Percentiles rank a stretch among this genome's conserved stretches.
These are phyloP conservation scores for Aspergillus novofumigatus DNA, from an alignment of 2,329 filamentous ascomycete species.

Conservation along the genomic window DNA sequence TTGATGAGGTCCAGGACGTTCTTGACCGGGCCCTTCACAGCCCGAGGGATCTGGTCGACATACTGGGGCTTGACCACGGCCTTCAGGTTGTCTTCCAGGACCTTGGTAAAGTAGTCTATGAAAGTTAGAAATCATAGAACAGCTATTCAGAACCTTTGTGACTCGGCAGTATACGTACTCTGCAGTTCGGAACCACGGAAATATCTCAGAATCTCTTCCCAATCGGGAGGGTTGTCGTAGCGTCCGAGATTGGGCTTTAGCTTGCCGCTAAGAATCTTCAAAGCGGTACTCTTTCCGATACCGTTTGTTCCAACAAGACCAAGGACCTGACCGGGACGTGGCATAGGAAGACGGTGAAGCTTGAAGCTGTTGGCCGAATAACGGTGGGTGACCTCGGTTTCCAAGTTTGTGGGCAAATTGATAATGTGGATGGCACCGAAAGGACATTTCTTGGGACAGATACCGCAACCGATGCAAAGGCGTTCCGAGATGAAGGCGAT, in stretches of 20 bases:
- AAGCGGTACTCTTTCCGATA: conserved; percentile 99
- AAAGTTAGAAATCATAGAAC: conserved; percentile 13
- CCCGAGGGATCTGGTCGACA: conserved; percentile 95
- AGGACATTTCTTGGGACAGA: conserved; percentile 98
- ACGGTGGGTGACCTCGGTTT: conserved; percentile 95
- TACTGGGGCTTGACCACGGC: conserved; percentile 99
- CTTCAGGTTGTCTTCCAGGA: conserved; percentile 94
- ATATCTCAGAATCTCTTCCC: conserved; percentile 98
- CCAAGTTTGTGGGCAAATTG: conserved; percentile 98
- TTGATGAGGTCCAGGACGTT: conserved; percentile 75
- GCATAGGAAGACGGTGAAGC: conserved; percentile 93
- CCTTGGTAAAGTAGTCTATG: conserved; percentile 95
- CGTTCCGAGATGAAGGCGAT: conserved; percentile 97
- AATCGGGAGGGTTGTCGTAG: conserved; percentile 95
- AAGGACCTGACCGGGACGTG: conserved; percentile 88
- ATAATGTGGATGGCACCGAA: conserved; percentile 99
- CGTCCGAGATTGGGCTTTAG: conserved; percentile 95
- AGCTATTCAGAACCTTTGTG: not conserved
- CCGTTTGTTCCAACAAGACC: conserved; percentile 98
- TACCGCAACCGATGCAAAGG: conserved; percentile 97
- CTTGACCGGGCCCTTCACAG: conserved; percentile 77
- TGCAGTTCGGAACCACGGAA: conserved; percentile 97
- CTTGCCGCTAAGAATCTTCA: conserved; percentile 98
- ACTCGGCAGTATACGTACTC: conserved; percentile 56
- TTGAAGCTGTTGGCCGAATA: conserved; percentile 99